Evolutionary conservation across 2,329 filamentous ascomycete species (phyloP).

Genomic region (Venturiaceae sp.): DNA sequence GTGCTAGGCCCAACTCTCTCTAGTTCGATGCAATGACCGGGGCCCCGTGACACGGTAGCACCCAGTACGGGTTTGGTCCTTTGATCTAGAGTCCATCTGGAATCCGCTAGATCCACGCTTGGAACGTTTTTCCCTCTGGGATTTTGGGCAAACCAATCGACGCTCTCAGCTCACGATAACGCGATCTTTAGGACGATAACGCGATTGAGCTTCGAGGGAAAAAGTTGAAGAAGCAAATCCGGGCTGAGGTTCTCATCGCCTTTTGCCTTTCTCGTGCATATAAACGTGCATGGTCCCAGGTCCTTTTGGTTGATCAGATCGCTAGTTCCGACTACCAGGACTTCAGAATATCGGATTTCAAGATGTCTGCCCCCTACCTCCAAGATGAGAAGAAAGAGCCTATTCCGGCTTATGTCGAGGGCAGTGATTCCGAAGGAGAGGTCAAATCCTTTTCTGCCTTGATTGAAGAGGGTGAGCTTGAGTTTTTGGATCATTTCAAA

Average conservation of each 20-base stretch:
- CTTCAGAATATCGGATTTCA: not conserved
- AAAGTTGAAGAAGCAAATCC: not conserved
- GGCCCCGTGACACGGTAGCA: too few relatives aligned
- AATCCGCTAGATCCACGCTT: too few relatives aligned
- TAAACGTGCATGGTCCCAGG: slow-evolving; percentile 5
- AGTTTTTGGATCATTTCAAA: not conserved
- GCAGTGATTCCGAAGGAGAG: slow-evolving; percentile 7
- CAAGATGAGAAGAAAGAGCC: slow-evolving; percentile 6
- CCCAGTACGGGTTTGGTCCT: too few relatives aligned
- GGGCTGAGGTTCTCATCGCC: not conserved
- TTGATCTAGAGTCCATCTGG: too few relatives aligned
- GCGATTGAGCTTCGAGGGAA: not conserved
- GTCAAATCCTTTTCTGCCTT: slow-evolving; percentile 15
- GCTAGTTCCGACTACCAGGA: not conserved
- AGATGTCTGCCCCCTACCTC: not conserved
- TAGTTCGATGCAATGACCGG: too few relatives aligned
- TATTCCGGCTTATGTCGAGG: not conserved
- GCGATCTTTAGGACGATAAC: not conserved
- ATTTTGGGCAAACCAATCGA: not conserved
- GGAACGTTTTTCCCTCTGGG: not conserved
- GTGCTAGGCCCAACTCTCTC: too few relatives aligned
- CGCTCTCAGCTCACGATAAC: not conserved
- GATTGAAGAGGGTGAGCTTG: slow-evolving; percentile 17
- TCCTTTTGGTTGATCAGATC: not conserved
- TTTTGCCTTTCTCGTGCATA: slow-evolving; percentile 2